These are phyloP conservation scores for Penicillium sp. DNA, from an alignment of 2,329 filamentous ascomycete genomes.

Conservation along the genomic window DNA sequence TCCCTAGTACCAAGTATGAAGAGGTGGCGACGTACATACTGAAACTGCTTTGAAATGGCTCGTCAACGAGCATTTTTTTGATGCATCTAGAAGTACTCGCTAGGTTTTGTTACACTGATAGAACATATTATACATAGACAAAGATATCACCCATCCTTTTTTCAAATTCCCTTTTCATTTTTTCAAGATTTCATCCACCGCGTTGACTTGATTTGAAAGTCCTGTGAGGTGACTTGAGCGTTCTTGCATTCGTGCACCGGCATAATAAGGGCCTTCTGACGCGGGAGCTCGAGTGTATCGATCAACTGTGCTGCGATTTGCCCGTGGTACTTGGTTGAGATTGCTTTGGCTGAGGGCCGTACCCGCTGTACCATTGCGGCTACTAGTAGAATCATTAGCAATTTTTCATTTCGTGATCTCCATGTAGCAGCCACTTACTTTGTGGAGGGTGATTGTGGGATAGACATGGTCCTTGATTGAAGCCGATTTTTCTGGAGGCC, in stretches of 20 bases:
- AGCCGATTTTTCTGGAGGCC: not conserved
- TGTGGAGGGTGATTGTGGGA: slow-evolving; percentile 16
- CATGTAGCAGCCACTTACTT: slow-evolving; percentile 8
- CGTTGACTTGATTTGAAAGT: slow-evolving; percentile 36
- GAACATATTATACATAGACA: slow-evolving; percentile 15
- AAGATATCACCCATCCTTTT: not conserved
- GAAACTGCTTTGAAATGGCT: slow-evolving; percentile 42
- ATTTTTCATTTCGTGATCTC: not conserved
- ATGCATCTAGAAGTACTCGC: slow-evolving; percentile 2
- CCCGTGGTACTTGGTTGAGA: slow-evolving; percentile 31
- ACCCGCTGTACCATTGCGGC: slow-evolving; percentile 23
- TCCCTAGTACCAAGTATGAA: slow-evolving; percentile 65
- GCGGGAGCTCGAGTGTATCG: slow-evolving; percentile 32
- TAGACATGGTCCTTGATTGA: slow-evolving; percentile 20
- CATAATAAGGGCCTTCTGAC: slow-evolving; percentile 39
- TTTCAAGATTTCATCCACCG: slow-evolving; percentile 34
- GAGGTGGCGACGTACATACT: slow-evolving; percentile 61
- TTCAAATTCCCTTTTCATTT: slow-evolving; percentile 9
- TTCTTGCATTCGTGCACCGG: slow-evolving; percentile 34
- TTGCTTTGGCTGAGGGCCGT: slow-evolving; percentile 32
- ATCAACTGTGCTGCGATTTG: slow-evolving; percentile 28
- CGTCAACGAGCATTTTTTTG: not conserved
- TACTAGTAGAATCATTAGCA: slow-evolving; percentile 15
- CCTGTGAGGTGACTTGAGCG: slow-evolving; percentile 34
- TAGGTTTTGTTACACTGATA: slow-evolving; percentile 5